Percentiles rank a stretch among this genome's conserved stretches.
These are phyloP conservation scores for Nitzschia putrida DNA, from an alignment of 108 stramenopile species.

Conservation along the genomic window DNA sequence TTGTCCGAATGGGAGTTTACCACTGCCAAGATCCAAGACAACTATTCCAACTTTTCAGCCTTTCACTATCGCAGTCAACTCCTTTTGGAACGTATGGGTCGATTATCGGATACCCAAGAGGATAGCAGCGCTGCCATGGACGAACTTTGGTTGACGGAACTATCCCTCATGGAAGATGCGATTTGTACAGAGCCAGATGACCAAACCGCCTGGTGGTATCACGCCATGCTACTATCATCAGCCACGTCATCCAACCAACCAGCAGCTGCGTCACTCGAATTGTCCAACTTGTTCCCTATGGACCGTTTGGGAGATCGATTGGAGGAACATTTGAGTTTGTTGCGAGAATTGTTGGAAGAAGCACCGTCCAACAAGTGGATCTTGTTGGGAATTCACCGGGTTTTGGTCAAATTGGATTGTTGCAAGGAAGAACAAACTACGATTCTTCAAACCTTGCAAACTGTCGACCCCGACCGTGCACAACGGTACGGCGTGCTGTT, in stretches of 20 bases:
- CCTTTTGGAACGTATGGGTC: conserved; percentile 51
- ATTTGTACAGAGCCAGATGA: conserved; percentile 98
- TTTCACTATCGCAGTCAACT: conserved; percentile 94
- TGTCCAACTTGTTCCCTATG: conserved; percentile 2
- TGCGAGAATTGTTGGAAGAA: conserved; percentile 51
- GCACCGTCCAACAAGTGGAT: conserved; percentile 53
- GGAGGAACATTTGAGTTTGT: conserved; percentile 29
- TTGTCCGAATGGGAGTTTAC: conserved; percentile 88
- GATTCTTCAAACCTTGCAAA: conserved; percentile 28
- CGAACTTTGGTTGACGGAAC: conserved; percentile 48
- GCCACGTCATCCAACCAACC: no score
- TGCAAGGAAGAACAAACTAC: conserved; percentile 6
- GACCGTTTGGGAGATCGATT: conserved; percentile 19
- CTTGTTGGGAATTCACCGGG: conserved; percentile 40
- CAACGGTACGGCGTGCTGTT: conserved; percentile 37
- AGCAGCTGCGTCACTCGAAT: neutral
- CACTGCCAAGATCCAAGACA: conserved; percentile 78
- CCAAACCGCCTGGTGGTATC: conserved; percentile 97
- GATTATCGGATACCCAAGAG: conserved; percentile 1
- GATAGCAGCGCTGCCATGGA: conserved; percentile 7
- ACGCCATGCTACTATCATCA: conserved; percentile 63
- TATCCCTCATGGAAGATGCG: conserved; percentile 72
- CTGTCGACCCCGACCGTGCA: conserved; percentile 47
- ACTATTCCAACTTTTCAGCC: conserved; percentile 97
- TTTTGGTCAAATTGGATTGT: conserved; percentile 17